These are phyloP conservation scores for Wolfiporia cocos DNA, from an alignment of 1,284 basidiomycete species.

Conservation along the genomic window DNA sequence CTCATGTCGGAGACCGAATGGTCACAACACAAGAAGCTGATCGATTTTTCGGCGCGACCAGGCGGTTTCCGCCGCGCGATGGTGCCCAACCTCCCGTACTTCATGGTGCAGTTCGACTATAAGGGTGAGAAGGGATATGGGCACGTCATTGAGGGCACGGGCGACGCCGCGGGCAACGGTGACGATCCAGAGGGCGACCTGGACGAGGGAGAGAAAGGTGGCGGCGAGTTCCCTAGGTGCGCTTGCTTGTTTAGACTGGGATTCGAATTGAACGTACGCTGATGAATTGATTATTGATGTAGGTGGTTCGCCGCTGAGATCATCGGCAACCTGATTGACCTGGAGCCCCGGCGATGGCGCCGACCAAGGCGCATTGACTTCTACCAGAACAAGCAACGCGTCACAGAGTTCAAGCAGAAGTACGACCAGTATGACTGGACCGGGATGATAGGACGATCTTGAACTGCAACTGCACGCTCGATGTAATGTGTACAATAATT, in stretches of 20 bases:
- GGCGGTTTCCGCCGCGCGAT: slow-evolving; percentile 89
- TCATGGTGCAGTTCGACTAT: slow-evolving; percentile 97
- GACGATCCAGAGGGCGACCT: slow-evolving; percentile 53
- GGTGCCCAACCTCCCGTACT: slow-evolving; percentile 96
- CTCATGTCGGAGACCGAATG: slow-evolving; percentile 90
- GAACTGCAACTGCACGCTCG: no score
- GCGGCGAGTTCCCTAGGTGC: slow-evolving; percentile 83
- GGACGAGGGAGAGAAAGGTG: slow-evolving; percentile 84
- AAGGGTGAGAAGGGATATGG: slow-evolving; percentile 97
- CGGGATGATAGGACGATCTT: slow-evolving; percentile 44
- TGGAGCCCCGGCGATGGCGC: slow-evolving; percentile 87
- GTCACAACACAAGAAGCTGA: slow-evolving; percentile 96
- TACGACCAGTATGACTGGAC: slow-evolving; percentile 80
- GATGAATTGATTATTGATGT: background rate
- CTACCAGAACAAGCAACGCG: slow-evolving; percentile 63
- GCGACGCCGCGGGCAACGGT: slow-evolving; percentile 56
- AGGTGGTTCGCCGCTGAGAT: slow-evolving; percentile 96
- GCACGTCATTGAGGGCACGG: slow-evolving; percentile 90
- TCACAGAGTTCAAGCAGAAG: slow-evolving; percentile 59
- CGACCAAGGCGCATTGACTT: slow-evolving; percentile 74
- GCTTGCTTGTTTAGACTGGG: slow-evolving; percentile 21
- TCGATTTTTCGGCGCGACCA: slow-evolving; percentile 84
- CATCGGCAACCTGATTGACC: slow-evolving; percentile 84
- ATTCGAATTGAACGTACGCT: background rate
- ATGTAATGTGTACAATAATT: no score